phyloP scores from a whole-genome alignment of 1,284 basidiomycete genomes.

The Microbotryum intermedium region DNA sequence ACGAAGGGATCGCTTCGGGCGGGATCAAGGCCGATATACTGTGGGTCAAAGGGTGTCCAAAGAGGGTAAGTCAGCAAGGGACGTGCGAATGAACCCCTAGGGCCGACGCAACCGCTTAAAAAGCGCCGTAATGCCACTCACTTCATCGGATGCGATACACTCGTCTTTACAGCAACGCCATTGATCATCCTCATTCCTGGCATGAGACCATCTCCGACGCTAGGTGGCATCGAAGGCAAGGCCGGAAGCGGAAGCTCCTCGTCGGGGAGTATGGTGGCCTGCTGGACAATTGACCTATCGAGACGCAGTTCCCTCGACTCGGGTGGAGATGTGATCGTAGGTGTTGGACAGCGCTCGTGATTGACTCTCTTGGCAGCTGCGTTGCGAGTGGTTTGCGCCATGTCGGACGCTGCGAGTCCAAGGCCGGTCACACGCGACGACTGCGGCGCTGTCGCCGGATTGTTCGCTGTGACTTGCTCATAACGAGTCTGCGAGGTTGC shows the following conservation, averaged over 20 bases:
- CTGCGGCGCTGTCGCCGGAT: too few species aligned
- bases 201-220: neutral
- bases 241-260: neutral
- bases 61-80: neutral
- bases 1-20: conserved; percentile 25
- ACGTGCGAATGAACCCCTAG: too few species aligned
- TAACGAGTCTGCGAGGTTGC: too few species aligned
- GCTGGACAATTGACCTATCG: neutral
- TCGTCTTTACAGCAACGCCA: conserved; percentile 30
- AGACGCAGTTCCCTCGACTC: neutral
- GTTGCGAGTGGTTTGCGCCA: too few species aligned
- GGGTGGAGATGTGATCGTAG: conserved; percentile 2
- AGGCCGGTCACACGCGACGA: too few species aligned
- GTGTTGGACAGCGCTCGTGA: too few species aligned
- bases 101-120: neutral
- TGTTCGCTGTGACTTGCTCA: too few species aligned
- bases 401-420: too few species aligned
- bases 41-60: neutral
- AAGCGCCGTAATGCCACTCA: conserved; percentile 4
- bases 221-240: neutral
- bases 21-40: conserved; percentile 32
- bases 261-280: neutral
- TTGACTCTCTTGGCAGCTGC: too few species aligned
- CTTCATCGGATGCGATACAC: conserved; percentile 32
- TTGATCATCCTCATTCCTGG: conserved; percentile 23